Evolutionary conservation across 352 stramenopile species (phyloP).

Genomic region (Globisporangium heterothallicum): DNA sequence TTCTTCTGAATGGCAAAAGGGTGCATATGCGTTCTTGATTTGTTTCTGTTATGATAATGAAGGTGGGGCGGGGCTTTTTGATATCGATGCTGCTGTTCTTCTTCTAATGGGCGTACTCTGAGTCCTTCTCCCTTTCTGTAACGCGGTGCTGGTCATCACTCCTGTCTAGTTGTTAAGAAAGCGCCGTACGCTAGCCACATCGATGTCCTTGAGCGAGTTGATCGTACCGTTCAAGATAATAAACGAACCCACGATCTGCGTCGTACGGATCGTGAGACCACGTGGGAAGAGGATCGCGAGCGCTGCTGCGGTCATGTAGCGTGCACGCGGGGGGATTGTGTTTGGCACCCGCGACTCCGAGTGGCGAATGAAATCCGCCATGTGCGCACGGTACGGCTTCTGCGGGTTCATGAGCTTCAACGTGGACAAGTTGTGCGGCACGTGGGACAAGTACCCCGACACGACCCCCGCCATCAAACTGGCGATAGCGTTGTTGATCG

Average conservation of each 20-base stretch:
- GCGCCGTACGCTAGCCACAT: conserved; percentile 45
- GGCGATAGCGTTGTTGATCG: conserved; percentile 85
- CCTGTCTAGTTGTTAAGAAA: conserved; percentile 26
- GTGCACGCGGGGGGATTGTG: conserved; percentile 65
- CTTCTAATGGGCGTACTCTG: background rate
- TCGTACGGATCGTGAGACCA: conserved; percentile 85
- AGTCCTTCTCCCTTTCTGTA: background rate
- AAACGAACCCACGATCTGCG: conserved; percentile 91
- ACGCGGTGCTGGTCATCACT: no score
- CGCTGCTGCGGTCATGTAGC: conserved; percentile 57
- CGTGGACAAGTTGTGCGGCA: conserved; percentile 95
- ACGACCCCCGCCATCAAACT: conserved; percentile 88
- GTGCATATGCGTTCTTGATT: background rate
- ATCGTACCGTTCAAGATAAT: conserved; percentile 93
- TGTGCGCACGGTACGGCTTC: conserved; percentile 78
- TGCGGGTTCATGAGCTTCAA: conserved; percentile 93
- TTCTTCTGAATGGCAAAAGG: no score
- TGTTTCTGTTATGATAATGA: background rate
- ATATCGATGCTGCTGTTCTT: background rate
- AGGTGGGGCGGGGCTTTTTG: background rate
- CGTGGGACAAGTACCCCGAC: conserved; percentile 91
- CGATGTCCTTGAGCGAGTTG: conserved; percentile 84
- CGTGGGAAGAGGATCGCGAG: conserved; percentile 86
- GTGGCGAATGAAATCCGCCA: conserved; percentile 81
- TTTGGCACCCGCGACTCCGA: conserved; percentile 76